Percentiles rank a stretch among this genome's conserved stretches.
Conservation (phyloP, 768 basidiomycete genomes). For the Boletus barrowsii region DNA sequence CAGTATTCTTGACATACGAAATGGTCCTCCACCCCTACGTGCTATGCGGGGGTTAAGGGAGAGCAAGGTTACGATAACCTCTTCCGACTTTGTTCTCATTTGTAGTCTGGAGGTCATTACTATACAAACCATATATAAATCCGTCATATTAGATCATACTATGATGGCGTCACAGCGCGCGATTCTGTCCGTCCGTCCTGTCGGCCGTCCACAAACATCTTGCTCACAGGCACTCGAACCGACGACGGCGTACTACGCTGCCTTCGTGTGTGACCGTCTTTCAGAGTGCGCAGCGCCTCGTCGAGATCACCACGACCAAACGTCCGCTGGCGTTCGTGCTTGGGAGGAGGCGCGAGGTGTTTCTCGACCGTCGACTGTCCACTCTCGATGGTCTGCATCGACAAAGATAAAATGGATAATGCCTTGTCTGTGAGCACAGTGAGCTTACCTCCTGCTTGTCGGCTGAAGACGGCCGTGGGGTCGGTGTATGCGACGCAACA, state of each 20-base stretch:
- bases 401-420: neutral
- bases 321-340: constrained; percentile 47
- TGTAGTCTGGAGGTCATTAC: neutral
- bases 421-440: neutral
- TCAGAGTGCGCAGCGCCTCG: constrained; percentile 78
- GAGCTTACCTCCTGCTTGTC: constrained; percentile 9
- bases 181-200: constrained; percentile 9
- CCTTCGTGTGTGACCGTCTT: constrained; percentile 45
- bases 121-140: neutral
- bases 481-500: constrained; percentile 27
- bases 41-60: no score
- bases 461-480: neutral
- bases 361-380: constrained; percentile 22
- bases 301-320: constrained; percentile 79
- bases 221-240: constrained; percentile 13
- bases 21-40: no score
- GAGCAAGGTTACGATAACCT: no score
- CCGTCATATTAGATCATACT: neutral
- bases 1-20: no score
- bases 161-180: neutral
- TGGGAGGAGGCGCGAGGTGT: constrained; percentile 38
- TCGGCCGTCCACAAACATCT: constrained; percentile 29
- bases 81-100: neutral
- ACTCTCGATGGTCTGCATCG: constrained; percentile 43
- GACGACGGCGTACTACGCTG: constrained; percentile 14